Conservation (phyloP, 371 early-diverging fungal genomes). For the Gilbertella persicaria region DNA sequence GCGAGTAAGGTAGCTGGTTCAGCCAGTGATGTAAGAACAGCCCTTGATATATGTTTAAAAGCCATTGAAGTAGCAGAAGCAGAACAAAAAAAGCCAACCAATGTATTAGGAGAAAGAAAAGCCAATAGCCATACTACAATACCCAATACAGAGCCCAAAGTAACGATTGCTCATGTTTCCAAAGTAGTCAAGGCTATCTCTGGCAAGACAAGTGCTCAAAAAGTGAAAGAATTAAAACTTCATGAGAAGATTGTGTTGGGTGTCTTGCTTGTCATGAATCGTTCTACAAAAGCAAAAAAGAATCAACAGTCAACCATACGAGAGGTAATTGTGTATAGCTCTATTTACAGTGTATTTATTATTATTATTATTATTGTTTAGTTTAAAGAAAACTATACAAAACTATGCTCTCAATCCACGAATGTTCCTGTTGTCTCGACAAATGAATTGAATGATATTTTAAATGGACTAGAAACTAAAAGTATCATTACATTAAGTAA, state of each 20-base stretch:
- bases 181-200: constrained; percentile 66
- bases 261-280: constrained; percentile 46
- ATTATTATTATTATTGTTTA: constrained; percentile 11
- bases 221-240: constrained; percentile 67
- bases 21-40: constrained; percentile 90
- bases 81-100: constrained; percentile 51
- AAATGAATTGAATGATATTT: constrained; percentile 76
- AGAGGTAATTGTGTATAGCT: constrained; percentile 36
- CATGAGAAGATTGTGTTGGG: constrained; percentile 82
- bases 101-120: constrained; percentile 31
- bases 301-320: constrained; percentile 53
- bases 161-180: constrained; percentile 79
- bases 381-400: constrained; percentile 60
- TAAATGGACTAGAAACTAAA: constrained; percentile 71
- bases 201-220: constrained; percentile 65
- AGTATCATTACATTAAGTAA: constrained; percentile 67
- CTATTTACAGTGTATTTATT: constrained; percentile 9
- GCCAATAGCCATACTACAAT: constrained; percentile 2
- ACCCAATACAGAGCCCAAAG: constrained; percentile 54
- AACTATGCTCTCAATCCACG: constrained; percentile 47
- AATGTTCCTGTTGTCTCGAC: constrained; percentile 67
- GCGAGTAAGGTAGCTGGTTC: constrained; percentile 90
- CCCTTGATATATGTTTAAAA: constrained; percentile 87
- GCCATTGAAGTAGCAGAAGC: constrained; percentile 81
- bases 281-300: constrained; percentile 32